Conservation (phyloP, 2,329 filamentous ascomycete species). For the Aureobasidium pullulans region DNA sequence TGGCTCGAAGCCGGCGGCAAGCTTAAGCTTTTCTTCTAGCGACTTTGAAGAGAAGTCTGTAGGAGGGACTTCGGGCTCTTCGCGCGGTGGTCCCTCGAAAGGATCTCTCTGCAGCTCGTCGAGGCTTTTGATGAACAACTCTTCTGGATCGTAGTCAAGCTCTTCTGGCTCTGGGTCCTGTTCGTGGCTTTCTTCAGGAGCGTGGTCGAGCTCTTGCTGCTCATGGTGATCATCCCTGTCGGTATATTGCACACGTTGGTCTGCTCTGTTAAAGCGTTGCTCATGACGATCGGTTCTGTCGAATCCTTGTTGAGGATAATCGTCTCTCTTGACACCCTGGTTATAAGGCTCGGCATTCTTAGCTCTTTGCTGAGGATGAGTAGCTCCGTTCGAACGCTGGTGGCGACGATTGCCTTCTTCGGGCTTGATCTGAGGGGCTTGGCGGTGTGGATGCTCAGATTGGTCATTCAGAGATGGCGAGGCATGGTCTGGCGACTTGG, state of each 20-base stretch:
- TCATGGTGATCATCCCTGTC: neutral
- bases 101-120: conserved; percentile 21
- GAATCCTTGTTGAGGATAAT: neutral
- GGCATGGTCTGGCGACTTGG: neutral
- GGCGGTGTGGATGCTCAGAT: neutral
- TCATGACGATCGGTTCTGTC: neutral
- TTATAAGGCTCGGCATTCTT: too few species aligned
- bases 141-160: conserved; percentile 23
- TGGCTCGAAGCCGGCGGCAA: conserved; percentile 7
- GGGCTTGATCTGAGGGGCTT: neutral
- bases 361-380: too few species aligned
- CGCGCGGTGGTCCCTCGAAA: conserved; percentile 12
- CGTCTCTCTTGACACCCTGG: too few species aligned
- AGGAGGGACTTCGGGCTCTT: neutral
- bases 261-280: neutral
- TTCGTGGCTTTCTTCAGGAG: neutral
- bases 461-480: neutral
- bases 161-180: neutral
- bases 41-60: neutral
- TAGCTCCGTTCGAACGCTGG: neutral
- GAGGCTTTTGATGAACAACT: conserved; percentile 24
- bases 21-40: conserved; percentile 20
- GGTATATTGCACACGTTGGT: too few species aligned
- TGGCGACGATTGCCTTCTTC: neutral
- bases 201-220: neutral